Evolutionary conservation across 257 asterid species (phyloP), one percentile per base, ranked within the genome.

Genomic region (Fraxinus pennsylvanica): DNA sequence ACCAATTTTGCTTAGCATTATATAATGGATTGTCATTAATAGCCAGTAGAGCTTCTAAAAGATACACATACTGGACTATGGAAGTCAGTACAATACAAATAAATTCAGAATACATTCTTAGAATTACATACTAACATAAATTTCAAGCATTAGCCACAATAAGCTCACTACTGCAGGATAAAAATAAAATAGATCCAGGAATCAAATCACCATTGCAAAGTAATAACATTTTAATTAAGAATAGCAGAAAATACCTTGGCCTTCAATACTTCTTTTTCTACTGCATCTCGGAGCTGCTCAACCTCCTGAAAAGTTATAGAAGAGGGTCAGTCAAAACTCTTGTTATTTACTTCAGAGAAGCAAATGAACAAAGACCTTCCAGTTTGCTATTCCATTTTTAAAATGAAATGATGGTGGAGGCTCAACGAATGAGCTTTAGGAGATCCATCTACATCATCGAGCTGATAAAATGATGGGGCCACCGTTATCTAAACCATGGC

Each of bases 201-300:
- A 63, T 59, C 79, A 43, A 54, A 54, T n/a, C 36, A 12, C 19
- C 59, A 29, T 52, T 69, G 71, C 77, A 45, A 74, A 50, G 71
- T 47, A 78, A 43, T 65, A 33, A 36, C 79, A 84, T 66, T 74
- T 41, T 63, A 79, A 45, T 66, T 50, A 33, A 81, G 21, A 29
- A 38, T n/a, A 79, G 38, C 71, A 77, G 79, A 41, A 39, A 78
- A 76, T 89, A 95, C 99, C 99, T 92, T 91, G 78, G 89, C 78
- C 87, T 88, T 93, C 76, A 80, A 70, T 43, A 96, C 81, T 85
- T 93, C 91, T 84, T 88, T 88, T 74, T 86, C 93, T 67, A 96
- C 4, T 45, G 93, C 89, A 83, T 81, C 83, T 75, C 84, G 90
- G 52, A 96, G 98, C 80, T 81, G 93, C 84, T 89, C 98, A 68